Evolutionary conservation across 1,284 basidiomycete genomes (phyloP).

Genomic region (Ganoderma leucocontextum): DNA sequence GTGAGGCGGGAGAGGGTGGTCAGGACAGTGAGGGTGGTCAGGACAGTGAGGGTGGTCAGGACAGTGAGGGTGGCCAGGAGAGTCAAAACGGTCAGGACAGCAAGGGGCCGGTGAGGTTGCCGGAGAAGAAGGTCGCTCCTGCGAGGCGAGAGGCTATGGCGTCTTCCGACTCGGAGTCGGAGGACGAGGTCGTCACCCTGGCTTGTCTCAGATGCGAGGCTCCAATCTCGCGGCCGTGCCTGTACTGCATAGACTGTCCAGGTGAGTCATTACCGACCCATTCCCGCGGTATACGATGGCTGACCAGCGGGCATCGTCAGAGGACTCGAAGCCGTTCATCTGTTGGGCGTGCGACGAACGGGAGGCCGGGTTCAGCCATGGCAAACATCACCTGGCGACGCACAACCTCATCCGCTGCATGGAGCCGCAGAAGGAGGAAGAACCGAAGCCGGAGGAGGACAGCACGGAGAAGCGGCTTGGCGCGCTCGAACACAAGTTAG

Average conservation of each 20-base stretch:
- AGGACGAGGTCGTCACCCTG: conserved; percentile 9
- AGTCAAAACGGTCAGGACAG: neutral
- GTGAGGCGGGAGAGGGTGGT: neutral
- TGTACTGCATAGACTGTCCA: conserved; percentile 41
- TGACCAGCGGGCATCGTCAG: neutral
- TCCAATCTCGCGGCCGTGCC: conserved; percentile 33
- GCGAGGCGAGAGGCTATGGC: conserved; percentile 3
- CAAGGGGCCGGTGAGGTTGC: neutral
- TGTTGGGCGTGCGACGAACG: conserved; percentile 30
- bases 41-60: neutral
- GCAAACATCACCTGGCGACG: conserved; percentile 14
- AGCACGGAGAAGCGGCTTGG: conserved; percentile 28
- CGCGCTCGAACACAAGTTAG: conserved; percentile 35
- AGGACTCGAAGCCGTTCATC: conserved; percentile 26
- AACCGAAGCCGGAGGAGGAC: conserved; percentile 12
- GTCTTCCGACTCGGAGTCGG: conserved; percentile 10
- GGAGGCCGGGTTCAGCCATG: conserved; percentile 17
- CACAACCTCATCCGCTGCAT: conserved; percentile 28
- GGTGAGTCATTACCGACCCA: conserved; percentile 15
- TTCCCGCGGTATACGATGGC: neutral
- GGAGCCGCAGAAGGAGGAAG: neutral
- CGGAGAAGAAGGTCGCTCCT: conserved; percentile 3
- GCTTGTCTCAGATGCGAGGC: conserved; percentile 27
- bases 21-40: neutral
- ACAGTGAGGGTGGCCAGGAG: neutral